Conservation (phyloP, 352 stramenopile species). For the Blastocystis sp. region DNA sequence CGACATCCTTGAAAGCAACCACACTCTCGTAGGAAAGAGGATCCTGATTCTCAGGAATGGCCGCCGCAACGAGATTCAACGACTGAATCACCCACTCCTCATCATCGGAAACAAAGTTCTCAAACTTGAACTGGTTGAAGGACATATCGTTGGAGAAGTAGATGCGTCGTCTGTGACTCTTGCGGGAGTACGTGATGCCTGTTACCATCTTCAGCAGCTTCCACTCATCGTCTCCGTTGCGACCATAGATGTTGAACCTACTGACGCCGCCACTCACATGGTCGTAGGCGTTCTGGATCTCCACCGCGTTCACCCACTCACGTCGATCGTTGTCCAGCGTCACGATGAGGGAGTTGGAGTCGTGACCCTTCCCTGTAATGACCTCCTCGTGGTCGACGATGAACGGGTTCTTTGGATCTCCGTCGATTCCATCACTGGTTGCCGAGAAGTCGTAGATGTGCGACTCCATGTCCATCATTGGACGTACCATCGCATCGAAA, state of each 20-base stretch:
- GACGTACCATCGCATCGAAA: background rate
- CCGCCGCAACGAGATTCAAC: background rate
- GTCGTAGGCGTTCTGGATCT: background rate
- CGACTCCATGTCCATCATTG: background rate
- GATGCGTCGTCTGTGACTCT: background rate
- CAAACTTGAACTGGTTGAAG: constrained; percentile 21
- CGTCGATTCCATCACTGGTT: background rate
- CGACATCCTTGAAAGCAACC: background rate
- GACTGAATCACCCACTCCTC: background rate
- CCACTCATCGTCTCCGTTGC: background rate
- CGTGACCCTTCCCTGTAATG: background rate
- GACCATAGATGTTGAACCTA: background rate
- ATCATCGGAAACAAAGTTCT: background rate
- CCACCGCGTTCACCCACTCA: background rate
- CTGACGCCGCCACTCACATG: background rate
- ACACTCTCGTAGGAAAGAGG: background rate
- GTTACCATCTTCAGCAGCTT: background rate
- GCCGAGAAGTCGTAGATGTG: background rate
- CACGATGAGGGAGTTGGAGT: background rate
- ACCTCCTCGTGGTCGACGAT: background rate
- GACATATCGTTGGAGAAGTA: constrained; percentile 19
- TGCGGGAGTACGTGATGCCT: background rate
- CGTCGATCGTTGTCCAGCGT: background rate
- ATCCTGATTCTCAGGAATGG: background rate
- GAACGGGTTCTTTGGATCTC: background rate